These are phyloP conservation scores for Trichoderma sp. DNA, from an alignment of 2,329 filamentous ascomycete species.

Conservation along the genomic window DNA sequence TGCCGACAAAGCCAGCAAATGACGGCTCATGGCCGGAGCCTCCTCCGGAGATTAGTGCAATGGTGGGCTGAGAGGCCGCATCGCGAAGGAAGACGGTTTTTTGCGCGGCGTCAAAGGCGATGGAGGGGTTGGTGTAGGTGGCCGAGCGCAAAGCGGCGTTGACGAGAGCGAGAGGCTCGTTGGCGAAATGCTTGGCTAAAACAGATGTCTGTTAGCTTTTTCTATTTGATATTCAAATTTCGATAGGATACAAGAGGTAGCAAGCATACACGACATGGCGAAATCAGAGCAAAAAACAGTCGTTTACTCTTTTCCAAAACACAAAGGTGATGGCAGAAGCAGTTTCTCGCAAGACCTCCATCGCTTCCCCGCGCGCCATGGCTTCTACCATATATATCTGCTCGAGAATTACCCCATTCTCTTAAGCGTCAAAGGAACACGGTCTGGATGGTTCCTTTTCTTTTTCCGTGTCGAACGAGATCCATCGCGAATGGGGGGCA, in stretches of 20 bases:
- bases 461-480: not conserved
- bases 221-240: not conserved
- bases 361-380: conserved; percentile 15
- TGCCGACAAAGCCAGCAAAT: conserved; percentile 72
- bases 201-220: not conserved
- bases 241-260: not conserved
- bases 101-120: conserved; percentile 35
- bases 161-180: conserved; percentile 33
- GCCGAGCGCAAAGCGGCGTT: conserved; percentile 35
- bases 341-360: not conserved
- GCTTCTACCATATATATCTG: not conserved
- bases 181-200: conserved; percentile 34
- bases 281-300: not conserved
- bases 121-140: conserved; percentile 38
- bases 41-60: conserved; percentile 57
- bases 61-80: conserved; percentile 30
- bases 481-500: conserved; percentile 24
- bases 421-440: not conserved
- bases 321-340: not conserved
- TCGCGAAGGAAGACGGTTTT: conserved; percentile 36
- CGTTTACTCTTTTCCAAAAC: not conserved
- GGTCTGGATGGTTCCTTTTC: not conserved
- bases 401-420: conserved; percentile 24
- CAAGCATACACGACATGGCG: conserved; percentile 20
- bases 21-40: conserved; percentile 75